A percentile compares a stretch with the other conserved stretches of the same genome.
phyloP scores from a whole-genome alignment of 805 yeast genomes.

The Wickerhamomyces tratensis region DNA sequence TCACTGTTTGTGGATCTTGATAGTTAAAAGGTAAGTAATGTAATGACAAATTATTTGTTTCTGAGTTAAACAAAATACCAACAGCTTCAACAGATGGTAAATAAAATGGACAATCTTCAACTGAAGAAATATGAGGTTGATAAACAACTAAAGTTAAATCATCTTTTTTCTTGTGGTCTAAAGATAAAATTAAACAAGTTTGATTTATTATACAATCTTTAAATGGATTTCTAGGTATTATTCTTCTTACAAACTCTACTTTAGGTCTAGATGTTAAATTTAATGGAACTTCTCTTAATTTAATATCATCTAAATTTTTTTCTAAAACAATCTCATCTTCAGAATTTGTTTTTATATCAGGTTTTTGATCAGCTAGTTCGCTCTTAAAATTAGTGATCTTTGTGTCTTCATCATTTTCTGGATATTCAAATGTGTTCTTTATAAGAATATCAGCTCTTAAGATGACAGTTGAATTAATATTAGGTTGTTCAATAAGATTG shows the following conservation, averaged over 20 bases:
- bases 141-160: slow-evolving; percentile 54
- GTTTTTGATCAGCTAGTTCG: slow-evolving; percentile 17
- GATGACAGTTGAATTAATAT: slow-evolving; percentile 85
- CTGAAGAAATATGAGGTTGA: slow-evolving; percentile 58
- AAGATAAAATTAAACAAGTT: slow-evolving; percentile 52
- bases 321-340: slow-evolving; percentile 16
- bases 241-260: slow-evolving; percentile 61
- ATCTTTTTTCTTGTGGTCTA: slow-evolving; percentile 12
- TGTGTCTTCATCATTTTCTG: slow-evolving; percentile 20
- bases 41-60: slow-evolving; percentile 41
- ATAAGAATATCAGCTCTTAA: slow-evolving; percentile 75
- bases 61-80: slow-evolving; percentile 44
- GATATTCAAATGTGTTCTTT: slow-evolving; percentile 33
- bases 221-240: slow-evolving; percentile 86
- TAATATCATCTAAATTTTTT: slow-evolving; percentile 31
- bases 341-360: slow-evolving; percentile 21
- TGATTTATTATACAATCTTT: slow-evolving; percentile 80
- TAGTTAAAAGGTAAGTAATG: slow-evolving; percentile 61
- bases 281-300: slow-evolving; percentile 23
- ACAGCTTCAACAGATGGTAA: slow-evolving; percentile 80
- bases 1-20: slow-evolving; percentile 16
- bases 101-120: slow-evolving; percentile 72
- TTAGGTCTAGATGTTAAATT: slow-evolving; percentile 23
- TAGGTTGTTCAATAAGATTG: slow-evolving; percentile 73
- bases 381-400: slow-evolving; percentile 16